phyloP scores from a whole-genome alignment of 208 protist species.

The Porcisia hertigi region DNA sequence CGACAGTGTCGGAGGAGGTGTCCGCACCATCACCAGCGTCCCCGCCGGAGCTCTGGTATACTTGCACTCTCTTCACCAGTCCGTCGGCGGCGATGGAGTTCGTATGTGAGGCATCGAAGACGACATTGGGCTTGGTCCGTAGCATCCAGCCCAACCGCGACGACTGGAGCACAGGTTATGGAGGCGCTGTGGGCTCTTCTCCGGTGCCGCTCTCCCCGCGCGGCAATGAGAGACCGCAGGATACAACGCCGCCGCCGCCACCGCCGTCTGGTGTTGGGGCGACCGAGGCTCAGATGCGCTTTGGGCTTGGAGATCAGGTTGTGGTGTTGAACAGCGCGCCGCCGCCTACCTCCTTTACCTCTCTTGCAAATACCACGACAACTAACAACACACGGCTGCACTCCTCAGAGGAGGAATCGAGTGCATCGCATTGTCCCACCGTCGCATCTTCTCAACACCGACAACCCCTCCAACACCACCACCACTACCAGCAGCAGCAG shows the following conservation, averaged over 20 bases:
- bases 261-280: background rate
- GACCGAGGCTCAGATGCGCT: background rate
- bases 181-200: background rate
- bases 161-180: background rate
- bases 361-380: background rate
- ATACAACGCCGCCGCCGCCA: background rate
- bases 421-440: background rate
- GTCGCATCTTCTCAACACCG: background rate
- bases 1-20: background rate
- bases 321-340: slow-evolving; percentile 20
- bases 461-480: background rate
- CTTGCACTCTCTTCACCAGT: slow-evolving; percentile 24
- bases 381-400: background rate
- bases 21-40: background rate
- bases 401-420: background rate
- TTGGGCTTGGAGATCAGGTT: slow-evolving; percentile 17
- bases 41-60: slow-evolving; percentile 16
- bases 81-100: slow-evolving; percentile 9
- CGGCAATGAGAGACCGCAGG: background rate
- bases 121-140: background rate
- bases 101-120: background rate
- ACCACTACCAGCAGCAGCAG: background rate
- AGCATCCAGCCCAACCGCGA: background rate
- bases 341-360: background rate
- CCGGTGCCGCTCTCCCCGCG: background rate